Conservation (phyloP, 805 yeast species). For the Wickerhamiella cacticola region DNA sequence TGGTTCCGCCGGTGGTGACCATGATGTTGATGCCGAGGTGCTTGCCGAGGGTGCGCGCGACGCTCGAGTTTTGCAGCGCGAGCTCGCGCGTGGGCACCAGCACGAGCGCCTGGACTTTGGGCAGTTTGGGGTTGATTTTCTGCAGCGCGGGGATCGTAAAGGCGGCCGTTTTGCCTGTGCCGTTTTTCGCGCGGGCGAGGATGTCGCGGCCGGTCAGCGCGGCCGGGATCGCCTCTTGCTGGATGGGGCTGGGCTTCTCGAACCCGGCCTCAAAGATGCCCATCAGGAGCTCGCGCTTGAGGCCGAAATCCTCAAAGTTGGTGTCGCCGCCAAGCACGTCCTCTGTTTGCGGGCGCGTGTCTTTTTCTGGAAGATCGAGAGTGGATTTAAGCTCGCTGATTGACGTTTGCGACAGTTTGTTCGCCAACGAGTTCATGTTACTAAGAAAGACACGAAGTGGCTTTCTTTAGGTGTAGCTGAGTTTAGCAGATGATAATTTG, state of each 20-base stretch:
- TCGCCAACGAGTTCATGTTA: slow-evolving; percentile 13
- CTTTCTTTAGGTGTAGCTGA: too few relatives aligned
- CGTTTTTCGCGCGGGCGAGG: slow-evolving; percentile 94
- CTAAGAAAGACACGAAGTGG: too few relatives aligned
- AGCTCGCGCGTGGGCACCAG: slow-evolving; percentile 96
- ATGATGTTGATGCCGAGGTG: slow-evolving; percentile 85
- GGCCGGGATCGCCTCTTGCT: slow-evolving; percentile 92
- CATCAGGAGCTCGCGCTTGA: slow-evolving; percentile 89
- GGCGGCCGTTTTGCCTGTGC: slow-evolving; percentile 98
- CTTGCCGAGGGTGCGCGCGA: slow-evolving; percentile 87
- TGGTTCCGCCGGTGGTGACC: slow-evolving; percentile 98
- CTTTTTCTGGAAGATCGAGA: slow-evolving; percentile 69
- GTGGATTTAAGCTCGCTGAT: slow-evolving; percentile 52
- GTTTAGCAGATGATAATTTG: too few relatives aligned
- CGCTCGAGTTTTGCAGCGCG: slow-evolving; percentile 95
- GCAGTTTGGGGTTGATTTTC: slow-evolving; percentile 68
- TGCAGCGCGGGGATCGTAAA: slow-evolving; percentile 89
- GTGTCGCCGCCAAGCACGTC: slow-evolving; percentile 91
- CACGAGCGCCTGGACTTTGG: slow-evolving; percentile 81
- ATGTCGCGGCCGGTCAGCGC: slow-evolving; percentile 93
- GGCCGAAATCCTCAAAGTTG: slow-evolving; percentile 80
- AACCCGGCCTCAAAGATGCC: slow-evolving; percentile 98
- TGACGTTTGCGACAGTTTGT: slow-evolving; percentile 11
- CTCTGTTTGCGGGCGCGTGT: slow-evolving; percentile 91
- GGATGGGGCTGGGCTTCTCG: slow-evolving; percentile 95